A percentile compares a stretch with the other conserved stretches of the same genome.
Conservation (phyloP, 805 yeast genomes). For the Nakazawaea anatomiae region DNA sequence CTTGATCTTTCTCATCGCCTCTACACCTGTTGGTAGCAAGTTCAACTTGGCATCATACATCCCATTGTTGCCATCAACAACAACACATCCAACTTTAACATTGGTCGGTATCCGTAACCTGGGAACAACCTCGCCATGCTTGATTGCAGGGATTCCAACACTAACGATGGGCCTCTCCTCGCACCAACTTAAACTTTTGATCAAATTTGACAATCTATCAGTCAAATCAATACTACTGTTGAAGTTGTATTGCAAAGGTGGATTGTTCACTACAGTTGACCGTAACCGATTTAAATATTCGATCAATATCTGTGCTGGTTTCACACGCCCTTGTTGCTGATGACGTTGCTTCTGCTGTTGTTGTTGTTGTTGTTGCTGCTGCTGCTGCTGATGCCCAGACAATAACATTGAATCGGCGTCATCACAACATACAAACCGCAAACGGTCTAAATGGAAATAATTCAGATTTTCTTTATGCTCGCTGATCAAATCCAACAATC, state of each 20-base stretch:
- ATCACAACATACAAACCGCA: conserved; percentile 25
- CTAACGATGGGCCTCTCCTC: conserved; percentile 1
- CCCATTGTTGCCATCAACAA: not conserved
- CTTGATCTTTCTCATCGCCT: conserved; percentile 1
- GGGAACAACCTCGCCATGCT: not conserved
- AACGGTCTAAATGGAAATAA: conserved; percentile 18
- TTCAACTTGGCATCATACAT: conserved; percentile 4
- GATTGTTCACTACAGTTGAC: conserved; percentile 6
- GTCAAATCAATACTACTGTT: not conserved
- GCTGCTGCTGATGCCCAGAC: conserved; percentile 10
- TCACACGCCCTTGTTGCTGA: conserved; percentile 13
- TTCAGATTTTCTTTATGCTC: conserved; percentile 23
- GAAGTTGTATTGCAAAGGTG: conserved; percentile 10
- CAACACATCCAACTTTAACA: not conserved
- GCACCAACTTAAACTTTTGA: conserved; percentile 1
- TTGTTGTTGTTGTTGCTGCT: conserved; percentile 13
- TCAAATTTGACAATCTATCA: not conserved
- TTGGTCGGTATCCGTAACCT: not conserved
- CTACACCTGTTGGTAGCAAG: conserved; percentile 2
- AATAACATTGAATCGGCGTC: conserved; percentile 26
- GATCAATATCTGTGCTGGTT: conserved; percentile 24
- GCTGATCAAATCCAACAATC: conserved; percentile 27
- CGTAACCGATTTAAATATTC: conserved; percentile 22
- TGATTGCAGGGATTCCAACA: conserved; percentile 1
- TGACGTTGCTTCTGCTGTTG: conserved; percentile 8